phyloP scores from a whole-genome alignment of 2,329 filamentous ascomycete species.

The Neofusicoccum laricinum region DNA sequence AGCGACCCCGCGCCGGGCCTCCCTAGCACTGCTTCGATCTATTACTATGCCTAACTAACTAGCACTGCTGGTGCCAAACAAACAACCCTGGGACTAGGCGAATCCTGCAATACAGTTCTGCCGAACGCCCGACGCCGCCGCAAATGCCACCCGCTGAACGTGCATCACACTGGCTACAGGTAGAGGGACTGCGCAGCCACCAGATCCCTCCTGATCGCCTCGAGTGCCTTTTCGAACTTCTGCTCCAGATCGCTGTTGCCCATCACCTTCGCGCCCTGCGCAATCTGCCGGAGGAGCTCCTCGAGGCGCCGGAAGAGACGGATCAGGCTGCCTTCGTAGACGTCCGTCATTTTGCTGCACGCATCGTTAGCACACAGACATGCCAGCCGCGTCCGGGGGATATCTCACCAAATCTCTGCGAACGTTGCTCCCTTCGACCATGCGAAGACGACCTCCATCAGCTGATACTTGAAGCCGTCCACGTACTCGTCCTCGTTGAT shows the following conservation, averaged over 20 bases:
- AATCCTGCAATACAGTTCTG: background rate
- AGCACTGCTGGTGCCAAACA: background rate
- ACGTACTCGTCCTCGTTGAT: slow-evolving; percentile 96
- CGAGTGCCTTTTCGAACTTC: slow-evolving; percentile 85
- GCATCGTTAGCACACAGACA: slow-evolving; percentile 17
- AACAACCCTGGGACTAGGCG: background rate
- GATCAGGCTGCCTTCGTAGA: slow-evolving; percentile 95
- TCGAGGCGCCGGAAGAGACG: slow-evolving; percentile 93
- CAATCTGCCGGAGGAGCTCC: slow-evolving; percentile 91
- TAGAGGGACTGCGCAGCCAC: slow-evolving; percentile 94
- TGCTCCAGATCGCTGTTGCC: slow-evolving; percentile 88
- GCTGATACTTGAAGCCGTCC: slow-evolving; percentile 82
- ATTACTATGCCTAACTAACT: background rate
- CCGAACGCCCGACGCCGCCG: slow-evolving; percentile 12
- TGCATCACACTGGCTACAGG: slow-evolving; percentile 42
- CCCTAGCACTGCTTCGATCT: background rate
- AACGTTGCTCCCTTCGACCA: slow-evolving; percentile 92
- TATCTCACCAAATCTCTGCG: slow-evolving; percentile 85
- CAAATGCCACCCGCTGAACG: slow-evolving; percentile 12
- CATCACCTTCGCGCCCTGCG: slow-evolving; percentile 95
- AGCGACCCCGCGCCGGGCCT: background rate
- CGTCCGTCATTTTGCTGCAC: slow-evolving; percentile 93
- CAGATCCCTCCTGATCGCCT: slow-evolving; percentile 87
- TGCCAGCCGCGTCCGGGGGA: background rate
- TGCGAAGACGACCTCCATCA: slow-evolving; percentile 93